These are phyloP conservation scores for Ophiostoma ips DNA, from an alignment of 2,329 filamentous ascomycete species.

Conservation along the genomic window DNA sequence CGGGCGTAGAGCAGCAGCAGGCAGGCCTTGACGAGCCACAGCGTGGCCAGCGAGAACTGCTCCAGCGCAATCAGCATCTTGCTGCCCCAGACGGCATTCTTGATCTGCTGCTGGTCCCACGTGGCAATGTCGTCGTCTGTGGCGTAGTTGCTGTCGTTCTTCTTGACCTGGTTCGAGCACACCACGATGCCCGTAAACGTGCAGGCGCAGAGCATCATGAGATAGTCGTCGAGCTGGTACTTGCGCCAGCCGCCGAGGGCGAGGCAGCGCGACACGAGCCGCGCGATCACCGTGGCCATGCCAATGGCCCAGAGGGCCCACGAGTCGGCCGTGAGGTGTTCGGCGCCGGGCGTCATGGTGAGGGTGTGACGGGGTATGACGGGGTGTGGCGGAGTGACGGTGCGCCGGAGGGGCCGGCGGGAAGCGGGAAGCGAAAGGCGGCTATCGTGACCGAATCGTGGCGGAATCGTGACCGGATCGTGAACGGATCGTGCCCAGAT, in stretches of 20 bases:
- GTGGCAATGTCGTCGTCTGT: constrained; percentile 21
- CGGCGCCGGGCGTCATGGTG: background rate
- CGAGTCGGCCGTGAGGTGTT: constrained; percentile 6
- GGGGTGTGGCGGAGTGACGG: too few relatives aligned
- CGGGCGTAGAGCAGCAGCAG: constrained; percentile 38
- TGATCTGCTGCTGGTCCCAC: constrained; percentile 31
- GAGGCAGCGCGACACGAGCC: constrained; percentile 19
- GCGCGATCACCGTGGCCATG: constrained; percentile 10
- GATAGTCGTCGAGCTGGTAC: constrained; percentile 42
- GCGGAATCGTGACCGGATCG: background rate
- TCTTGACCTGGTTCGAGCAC: constrained; percentile 27
- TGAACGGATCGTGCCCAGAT: too few relatives aligned
- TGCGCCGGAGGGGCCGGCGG: too few relatives aligned
- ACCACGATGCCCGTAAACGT: constrained; percentile 29
- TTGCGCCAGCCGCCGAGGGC: constrained; percentile 30
- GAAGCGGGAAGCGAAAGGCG: too few relatives aligned
- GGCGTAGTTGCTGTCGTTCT: constrained; percentile 32
- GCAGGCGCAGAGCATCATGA: constrained; percentile 37
- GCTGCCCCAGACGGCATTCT: constrained; percentile 33
- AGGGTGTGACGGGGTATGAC: background rate
- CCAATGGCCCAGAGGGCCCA: constrained; percentile 15
- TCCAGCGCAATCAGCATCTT: constrained; percentile 40
- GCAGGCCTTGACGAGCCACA: constrained; percentile 40
- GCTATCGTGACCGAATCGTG: too few relatives aligned
- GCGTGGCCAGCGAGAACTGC: constrained; percentile 34